Evolutionary conservation across 148 eudicot genomes (phyloP).

Genomic region (Fagopyrum homotropicum): DNA sequence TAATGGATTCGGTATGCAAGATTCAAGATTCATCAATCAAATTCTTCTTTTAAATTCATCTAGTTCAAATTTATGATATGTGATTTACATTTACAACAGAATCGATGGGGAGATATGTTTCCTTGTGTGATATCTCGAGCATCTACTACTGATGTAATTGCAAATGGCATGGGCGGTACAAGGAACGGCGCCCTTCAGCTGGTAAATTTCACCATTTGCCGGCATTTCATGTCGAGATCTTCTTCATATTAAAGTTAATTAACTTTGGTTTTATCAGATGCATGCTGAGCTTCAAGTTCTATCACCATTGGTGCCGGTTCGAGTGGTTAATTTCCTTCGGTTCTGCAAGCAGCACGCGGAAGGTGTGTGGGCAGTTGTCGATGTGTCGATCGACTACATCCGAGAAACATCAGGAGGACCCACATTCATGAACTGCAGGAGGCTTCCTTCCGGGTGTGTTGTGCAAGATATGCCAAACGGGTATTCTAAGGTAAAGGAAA

Average conservation of each 20-base stretch:
- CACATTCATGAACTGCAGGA: slow-evolving; percentile 40
- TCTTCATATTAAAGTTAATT: no score
- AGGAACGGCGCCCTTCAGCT: slow-evolving; percentile 59
- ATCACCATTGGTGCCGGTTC: slow-evolving; percentile 61
- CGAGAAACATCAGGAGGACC: slow-evolving; percentile 54
- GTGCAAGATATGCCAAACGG: slow-evolving; percentile 71
- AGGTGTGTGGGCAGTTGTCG: slow-evolving; percentile 77
- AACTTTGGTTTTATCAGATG: slow-evolving; percentile 17
- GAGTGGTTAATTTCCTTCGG: slow-evolving; percentile 58
- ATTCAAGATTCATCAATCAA: not conserved
- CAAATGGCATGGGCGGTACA: slow-evolving; percentile 41
- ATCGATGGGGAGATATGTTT: slow-evolving; percentile 61
- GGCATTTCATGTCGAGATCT: not conserved
- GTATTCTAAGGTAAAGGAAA: slow-evolving; percentile 84
- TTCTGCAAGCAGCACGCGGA: slow-evolving; percentile 62
- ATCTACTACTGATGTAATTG: slow-evolving; percentile 39
- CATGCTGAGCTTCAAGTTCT: slow-evolving; percentile 36
- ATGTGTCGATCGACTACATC: slow-evolving; percentile 65
- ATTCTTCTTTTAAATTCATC: not conserved
- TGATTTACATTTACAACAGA: slow-evolving; percentile 28
- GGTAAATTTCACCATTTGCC: slow-evolving; percentile 28
- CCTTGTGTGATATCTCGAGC: slow-evolving; percentile 52
- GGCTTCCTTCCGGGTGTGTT: slow-evolving; percentile 83
- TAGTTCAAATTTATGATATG: not conserved
- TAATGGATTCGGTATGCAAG: slow-evolving; percentile 55